Evolutionary conservation across 2,329 filamentous ascomycete species (phyloP), one percentile per base, ranked within the genome.

Genomic region (Claviceps monticola): DNA sequence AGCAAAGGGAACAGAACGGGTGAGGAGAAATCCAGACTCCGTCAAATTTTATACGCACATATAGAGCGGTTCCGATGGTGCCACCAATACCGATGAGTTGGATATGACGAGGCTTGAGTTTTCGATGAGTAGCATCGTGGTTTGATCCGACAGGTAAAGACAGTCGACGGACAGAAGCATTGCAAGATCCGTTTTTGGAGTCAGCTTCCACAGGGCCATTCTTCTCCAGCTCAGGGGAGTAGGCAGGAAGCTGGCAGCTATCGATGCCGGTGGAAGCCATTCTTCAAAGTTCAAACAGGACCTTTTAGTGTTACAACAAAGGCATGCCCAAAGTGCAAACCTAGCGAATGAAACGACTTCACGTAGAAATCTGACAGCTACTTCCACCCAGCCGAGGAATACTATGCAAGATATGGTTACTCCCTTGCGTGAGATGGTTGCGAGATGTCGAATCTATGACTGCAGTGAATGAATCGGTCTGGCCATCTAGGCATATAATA

Each of bases 51-150:
- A 26, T 48, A 62, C 64, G 56, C 58, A 80, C 75, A 60, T 73
- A 80, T 3, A 82, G 66, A 16, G 75, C 78, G 1, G 78, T 83
- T 17, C 80, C 80, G 55, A 83, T 82, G 6, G 79, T 82, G 0
- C 79, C 80, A 41, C 80, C 80, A 53, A 83, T 83, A 36, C 75
- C 79, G 59, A 79, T 79, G 36, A 80, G 66, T 59, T 80, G 77
- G 46, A 80, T 78, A 56, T 80, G 76, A 1, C 76, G 72, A 21
- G 74, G 65, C 61, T 78, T 79, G 55, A 80, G 71, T 53, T 64
- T 72, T 46, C 76, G 72, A 49, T 78, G 73, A 1, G 74, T 78
- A 8, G 69, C 59, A 53, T 75, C 71, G 17, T 55, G 51, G 14
- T 55, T 59, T 41, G 54, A 36, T n/a, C 48, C 51, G 38, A 52